Percentiles rank a stretch among this genome's conserved stretches.
phyloP scores from a whole-genome alignment of 2,329 filamentous ascomycete species.

The Pseudocercospora cruenta region DNA sequence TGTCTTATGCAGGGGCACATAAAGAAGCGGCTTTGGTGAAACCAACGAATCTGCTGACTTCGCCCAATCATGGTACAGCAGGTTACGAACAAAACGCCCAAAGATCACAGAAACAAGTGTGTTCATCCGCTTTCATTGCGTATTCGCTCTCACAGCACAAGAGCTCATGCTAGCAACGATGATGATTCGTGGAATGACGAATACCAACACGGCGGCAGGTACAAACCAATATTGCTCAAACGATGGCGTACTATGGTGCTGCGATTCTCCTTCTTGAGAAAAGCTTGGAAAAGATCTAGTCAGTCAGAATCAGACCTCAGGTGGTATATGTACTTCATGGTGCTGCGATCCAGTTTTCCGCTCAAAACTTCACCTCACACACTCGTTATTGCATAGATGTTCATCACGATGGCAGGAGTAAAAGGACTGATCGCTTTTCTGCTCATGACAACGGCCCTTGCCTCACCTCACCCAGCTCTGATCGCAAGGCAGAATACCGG shows the following conservation, averaged over 20 bases:
- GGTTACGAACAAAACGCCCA: conserved; percentile 2
- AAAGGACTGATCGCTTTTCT: not conserved
- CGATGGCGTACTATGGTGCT: not conserved
- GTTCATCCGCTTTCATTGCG: not conserved
- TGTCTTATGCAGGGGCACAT: conserved; percentile 16
- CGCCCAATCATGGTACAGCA: not conserved
- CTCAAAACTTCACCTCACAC: not conserved
- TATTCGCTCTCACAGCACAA: not conserved
- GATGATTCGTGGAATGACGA: conserved; percentile 1
- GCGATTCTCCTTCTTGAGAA: not conserved
- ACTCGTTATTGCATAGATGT: not conserved
- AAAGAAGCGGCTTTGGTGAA: conserved; percentile 3
- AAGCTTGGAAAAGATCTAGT: not conserved
- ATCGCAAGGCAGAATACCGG: not conserved
- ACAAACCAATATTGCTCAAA: conserved; percentile 9
- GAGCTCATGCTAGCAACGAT: not conserved
- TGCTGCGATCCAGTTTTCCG: not conserved
- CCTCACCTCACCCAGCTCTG: not conserved
- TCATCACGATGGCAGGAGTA: not conserved
- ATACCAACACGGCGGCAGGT: not conserved
- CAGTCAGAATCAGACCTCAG: not conserved
- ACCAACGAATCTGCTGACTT: not conserved
- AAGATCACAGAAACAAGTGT: not conserved
- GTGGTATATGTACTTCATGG: conserved; percentile 1
- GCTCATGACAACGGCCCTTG: not conserved